phyloP scores from a whole-genome alignment of 345 rosid genomes.

The Aquilaria malaccensis region DNA sequence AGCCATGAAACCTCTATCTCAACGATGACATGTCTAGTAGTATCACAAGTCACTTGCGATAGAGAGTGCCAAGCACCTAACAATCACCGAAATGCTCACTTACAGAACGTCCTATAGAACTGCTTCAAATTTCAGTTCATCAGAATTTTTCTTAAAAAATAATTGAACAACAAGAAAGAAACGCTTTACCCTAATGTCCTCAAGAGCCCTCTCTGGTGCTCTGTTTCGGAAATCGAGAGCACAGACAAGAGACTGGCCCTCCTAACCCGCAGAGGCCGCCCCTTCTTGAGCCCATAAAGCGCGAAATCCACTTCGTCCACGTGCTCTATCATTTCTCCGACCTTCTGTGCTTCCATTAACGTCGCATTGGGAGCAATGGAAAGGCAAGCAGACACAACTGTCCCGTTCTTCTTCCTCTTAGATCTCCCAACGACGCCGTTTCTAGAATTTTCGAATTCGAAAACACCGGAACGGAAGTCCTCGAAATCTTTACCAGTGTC shows the following conservation, averaged over 20 bases:
- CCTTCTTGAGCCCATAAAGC: constrained; percentile 79
- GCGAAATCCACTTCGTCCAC: constrained; percentile 96
- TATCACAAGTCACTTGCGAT: too few relatives aligned
- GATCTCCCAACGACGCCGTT: constrained; percentile 35
- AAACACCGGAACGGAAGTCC: background rate
- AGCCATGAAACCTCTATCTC: too few relatives aligned
- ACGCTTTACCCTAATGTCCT: constrained; percentile 61
- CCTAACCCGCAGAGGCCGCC: constrained; percentile 72
- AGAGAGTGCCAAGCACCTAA: too few relatives aligned
- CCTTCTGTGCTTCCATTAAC: constrained; percentile 94
- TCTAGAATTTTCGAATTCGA: constrained; percentile 13
- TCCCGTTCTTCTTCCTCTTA: constrained; percentile 44
- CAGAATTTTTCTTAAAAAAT: background rate
- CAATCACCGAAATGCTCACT: too few relatives aligned
- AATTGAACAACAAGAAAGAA: constrained; percentile 11
- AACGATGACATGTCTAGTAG: too few relatives aligned
- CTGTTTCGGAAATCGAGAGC: constrained; percentile 63
- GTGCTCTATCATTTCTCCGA: constrained; percentile 98
- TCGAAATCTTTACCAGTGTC: constrained; percentile 1
- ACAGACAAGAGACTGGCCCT: constrained; percentile 77
- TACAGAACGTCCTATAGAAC: too few relatives aligned
- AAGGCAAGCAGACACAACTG: constrained; percentile 10
- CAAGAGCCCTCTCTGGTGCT: constrained; percentile 70
- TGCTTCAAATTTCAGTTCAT: background rate
- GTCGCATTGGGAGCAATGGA: constrained; percentile 47